Conservation (phyloP, 306 rosid species). For the Citrullus amarus region DNA sequence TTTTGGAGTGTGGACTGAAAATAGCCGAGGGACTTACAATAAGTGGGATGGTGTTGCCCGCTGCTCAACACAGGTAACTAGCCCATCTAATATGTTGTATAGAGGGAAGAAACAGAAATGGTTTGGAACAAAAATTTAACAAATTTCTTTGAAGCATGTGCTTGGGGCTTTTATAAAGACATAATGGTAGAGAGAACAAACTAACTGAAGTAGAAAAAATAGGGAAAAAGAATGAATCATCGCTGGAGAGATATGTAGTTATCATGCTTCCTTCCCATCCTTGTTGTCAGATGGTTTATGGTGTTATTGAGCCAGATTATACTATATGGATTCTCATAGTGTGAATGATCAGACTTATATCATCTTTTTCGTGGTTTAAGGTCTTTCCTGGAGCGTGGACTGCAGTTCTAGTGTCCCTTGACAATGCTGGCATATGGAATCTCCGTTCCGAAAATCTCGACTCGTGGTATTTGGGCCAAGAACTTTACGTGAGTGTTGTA, state of each 20-base stretch:
- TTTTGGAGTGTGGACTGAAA: constrained; percentile 87
- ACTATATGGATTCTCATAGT: neutral
- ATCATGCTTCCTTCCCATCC: neutral
- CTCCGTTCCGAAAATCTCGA: constrained; percentile 77
- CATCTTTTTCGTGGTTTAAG: constrained; percentile 24
- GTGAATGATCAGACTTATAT: neutral
- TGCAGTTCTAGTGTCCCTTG: constrained; percentile 76
- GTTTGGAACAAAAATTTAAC: neutral
- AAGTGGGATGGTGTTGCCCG: constrained; percentile 99
- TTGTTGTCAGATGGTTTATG: neutral
- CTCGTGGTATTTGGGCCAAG: constrained; percentile 91
- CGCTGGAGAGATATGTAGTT: neutral
- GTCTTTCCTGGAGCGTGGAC: constrained; percentile 98
- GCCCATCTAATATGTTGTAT: neutral
- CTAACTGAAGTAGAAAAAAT: neutral
- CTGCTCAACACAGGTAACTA: constrained; percentile 56
- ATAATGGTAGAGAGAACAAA: neutral
- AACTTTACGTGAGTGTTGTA: constrained; percentile 53
- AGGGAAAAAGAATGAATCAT: neutral
- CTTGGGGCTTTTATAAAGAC: neutral
- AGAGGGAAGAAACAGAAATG: neutral
- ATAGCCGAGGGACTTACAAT: constrained; percentile 91
- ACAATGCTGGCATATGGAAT: constrained; percentile 87
- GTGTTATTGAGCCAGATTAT: neutral
- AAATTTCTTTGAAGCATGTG: neutral